Evolutionary conservation across 2,329 filamentous ascomycete genomes (phyloP).

Genomic region (Fusarium devonianum): DNA sequence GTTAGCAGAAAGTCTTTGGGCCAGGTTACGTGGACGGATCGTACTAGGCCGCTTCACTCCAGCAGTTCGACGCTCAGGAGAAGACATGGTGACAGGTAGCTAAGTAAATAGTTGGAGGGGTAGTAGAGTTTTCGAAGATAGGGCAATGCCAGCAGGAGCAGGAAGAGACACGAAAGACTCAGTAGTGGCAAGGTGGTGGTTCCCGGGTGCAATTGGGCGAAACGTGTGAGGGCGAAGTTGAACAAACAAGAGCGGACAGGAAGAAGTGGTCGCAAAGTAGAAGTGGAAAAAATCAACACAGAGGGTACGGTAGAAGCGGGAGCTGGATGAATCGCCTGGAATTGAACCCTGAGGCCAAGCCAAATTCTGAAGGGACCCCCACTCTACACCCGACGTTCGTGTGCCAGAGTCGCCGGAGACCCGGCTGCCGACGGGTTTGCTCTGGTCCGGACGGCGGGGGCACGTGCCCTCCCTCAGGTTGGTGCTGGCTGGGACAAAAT

Average conservation of each 20-base stretch:
- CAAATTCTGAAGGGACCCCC: conserved; percentile 21
- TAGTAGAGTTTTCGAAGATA: conserved; percentile 16
- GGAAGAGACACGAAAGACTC: conserved; percentile 1
- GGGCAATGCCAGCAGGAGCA: conserved; percentile 5
- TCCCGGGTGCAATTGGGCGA: neutral
- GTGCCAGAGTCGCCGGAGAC: conserved; percentile 14
- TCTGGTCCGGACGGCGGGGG: neutral
- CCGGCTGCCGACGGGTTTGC: conserved; percentile 21
- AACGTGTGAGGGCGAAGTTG: neutral
- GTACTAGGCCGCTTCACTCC: conserved; percentile 56
- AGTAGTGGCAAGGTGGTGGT: neutral
- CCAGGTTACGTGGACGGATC: conserved; percentile 21
- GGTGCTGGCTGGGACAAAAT: no score
- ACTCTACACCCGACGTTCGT: conserved; percentile 14
- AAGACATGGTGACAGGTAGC: conserved; percentile 48
- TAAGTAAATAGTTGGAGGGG: conserved; percentile 15
- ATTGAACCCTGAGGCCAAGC: conserved; percentile 32
- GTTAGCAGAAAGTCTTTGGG: conserved; percentile 27
- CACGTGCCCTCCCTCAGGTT: no score
- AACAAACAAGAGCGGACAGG: conserved; percentile 4
- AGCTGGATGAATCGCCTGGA: conserved; percentile 9
- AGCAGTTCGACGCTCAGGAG: conserved; percentile 49
- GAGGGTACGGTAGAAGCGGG: conserved; percentile 13
- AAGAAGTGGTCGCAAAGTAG: neutral
- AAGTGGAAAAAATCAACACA: conserved; percentile 19